Percentiles rank a stretch among this genome's conserved stretches.
These are phyloP conservation scores for Aureobasidium lini DNA, from an alignment of 2,329 filamentous ascomycete species.

Conservation along the genomic window DNA sequence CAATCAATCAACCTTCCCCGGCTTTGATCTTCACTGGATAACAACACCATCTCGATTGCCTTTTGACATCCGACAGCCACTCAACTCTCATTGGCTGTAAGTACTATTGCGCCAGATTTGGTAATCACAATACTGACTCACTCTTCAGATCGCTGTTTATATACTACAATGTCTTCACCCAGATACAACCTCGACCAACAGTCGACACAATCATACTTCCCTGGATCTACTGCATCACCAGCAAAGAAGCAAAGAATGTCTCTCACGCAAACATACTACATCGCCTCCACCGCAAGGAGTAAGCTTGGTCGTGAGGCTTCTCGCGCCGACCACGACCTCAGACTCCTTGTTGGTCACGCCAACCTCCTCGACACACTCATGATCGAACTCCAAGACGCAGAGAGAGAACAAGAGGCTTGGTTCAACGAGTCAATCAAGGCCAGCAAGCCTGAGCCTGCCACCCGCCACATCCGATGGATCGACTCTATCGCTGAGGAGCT, in stretches of 20 bases:
- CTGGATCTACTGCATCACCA: constrained; percentile 36
- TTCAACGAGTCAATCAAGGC: constrained; percentile 93
- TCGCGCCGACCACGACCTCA: constrained; percentile 86
- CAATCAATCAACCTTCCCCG: not conserved
- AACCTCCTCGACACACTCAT: constrained; percentile 96
- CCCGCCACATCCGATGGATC: constrained; percentile 78
- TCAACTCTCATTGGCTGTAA: constrained; percentile 10
- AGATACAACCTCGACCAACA: constrained; percentile 25
- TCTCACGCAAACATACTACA: constrained; percentile 96
- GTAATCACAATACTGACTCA: constrained; percentile 16
- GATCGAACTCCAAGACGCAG: constrained; percentile 83
- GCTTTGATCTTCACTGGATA: constrained; percentile 1
- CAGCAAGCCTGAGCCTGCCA: constrained; percentile 48
- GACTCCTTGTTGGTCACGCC: constrained; percentile 92
- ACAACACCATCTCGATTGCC: not conserved
- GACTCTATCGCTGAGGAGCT: constrained; percentile 70
- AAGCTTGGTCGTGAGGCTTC: constrained; percentile 93
- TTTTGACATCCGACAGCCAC: constrained; percentile 1
- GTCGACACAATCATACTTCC: constrained; percentile 34
- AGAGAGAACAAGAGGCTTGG: constrained; percentile 93
- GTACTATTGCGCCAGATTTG: constrained; percentile 8
- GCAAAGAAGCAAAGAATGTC: constrained; percentile 78
- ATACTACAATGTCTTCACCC: constrained; percentile 40
- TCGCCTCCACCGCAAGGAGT: constrained; percentile 89
- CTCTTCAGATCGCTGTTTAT: constrained; percentile 1